phyloP scores from a whole-genome alignment of 352 stramenopile species.

The Elongisporangium prolatum region DNA sequence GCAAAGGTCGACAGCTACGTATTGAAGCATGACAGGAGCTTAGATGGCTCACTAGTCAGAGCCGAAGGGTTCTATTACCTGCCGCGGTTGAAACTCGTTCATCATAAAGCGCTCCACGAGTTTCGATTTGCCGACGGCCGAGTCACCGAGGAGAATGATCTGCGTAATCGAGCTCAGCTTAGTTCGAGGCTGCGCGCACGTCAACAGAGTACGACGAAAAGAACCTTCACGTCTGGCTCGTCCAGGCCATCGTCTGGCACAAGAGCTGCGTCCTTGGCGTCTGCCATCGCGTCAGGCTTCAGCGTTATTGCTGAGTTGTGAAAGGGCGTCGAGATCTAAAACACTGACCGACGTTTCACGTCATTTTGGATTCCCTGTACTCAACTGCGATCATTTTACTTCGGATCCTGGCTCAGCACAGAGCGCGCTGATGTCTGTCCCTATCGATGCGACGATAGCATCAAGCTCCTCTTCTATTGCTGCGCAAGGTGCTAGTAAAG shows the following conservation, averaged over 20 bases:
- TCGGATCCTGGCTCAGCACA: background rate
- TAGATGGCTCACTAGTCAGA: background rate
- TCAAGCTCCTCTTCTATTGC: background rate
- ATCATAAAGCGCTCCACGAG: conserved; percentile 95
- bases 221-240: conserved; percentile 61
- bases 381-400: background rate
- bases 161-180: conserved; percentile 13
- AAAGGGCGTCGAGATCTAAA: background rate
- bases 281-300: conserved; percentile 5
- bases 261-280: conserved; percentile 14
- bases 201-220: background rate
- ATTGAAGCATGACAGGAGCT: background rate
- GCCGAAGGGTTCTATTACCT: conserved; percentile 29
- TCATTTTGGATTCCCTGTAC: background rate
- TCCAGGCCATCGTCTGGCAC: conserved; percentile 39
- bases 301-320: background rate
- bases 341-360: background rate
- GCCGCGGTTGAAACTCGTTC: conserved; percentile 93
- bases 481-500: background rate
- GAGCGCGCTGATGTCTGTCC: background rate
- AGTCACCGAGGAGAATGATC: conserved; percentile 93
- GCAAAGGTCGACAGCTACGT: conserved; percentile 92
- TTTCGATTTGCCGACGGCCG: conserved; percentile 94
- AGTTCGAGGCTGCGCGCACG: background rate
- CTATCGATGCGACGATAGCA: background rate